phyloP scores from a whole-genome alignment of 179 eudicot species.

The Corrigiola litoralis region DNA sequence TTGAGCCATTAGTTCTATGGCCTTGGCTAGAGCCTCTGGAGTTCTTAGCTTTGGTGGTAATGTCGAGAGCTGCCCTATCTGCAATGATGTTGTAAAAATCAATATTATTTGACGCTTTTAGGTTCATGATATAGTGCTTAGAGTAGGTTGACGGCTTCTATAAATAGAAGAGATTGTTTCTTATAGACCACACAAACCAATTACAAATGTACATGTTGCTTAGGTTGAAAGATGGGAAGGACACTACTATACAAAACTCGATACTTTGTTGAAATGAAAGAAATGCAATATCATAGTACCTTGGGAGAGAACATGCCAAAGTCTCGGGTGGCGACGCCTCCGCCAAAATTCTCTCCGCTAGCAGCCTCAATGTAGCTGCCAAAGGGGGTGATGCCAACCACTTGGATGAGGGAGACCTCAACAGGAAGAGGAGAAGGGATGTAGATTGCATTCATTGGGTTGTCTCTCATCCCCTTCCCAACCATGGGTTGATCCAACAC shows the following conservation, averaged over 20 bases:
- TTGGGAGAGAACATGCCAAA: constrained; percentile 92
- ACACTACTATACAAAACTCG: no score
- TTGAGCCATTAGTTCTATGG: constrained; percentile 41
- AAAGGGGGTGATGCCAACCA: constrained; percentile 66
- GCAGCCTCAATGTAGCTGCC: constrained; percentile 89
- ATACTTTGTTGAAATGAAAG: no score
- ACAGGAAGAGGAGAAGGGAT: constrained; percentile 77
- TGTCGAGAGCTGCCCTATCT: constrained; percentile 77
- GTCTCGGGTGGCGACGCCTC: constrained; percentile 32
- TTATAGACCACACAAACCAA: no score
- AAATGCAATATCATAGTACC: constrained; percentile 29
- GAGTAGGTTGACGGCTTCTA: no score
- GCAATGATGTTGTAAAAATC: not conserved
- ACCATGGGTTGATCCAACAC: constrained; percentile 63
- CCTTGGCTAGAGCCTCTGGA: constrained; percentile 62
- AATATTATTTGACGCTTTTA: not conserved
- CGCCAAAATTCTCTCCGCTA: constrained; percentile 67
- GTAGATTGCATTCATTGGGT: constrained; percentile 86
- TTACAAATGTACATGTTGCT: no score
- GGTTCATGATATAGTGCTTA: no score
- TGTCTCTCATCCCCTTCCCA: constrained; percentile 85
- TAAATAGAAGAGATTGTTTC: no score
- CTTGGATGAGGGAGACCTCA: constrained; percentile 79
- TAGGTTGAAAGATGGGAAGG: no score
- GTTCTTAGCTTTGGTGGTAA: constrained; percentile 82